Percentiles rank a stretch among this genome's conserved stretches.
Evolutionary conservation across 2,329 filamentous ascomycete species (phyloP).

Genomic region (Periglandula ipomoeae): DNA sequence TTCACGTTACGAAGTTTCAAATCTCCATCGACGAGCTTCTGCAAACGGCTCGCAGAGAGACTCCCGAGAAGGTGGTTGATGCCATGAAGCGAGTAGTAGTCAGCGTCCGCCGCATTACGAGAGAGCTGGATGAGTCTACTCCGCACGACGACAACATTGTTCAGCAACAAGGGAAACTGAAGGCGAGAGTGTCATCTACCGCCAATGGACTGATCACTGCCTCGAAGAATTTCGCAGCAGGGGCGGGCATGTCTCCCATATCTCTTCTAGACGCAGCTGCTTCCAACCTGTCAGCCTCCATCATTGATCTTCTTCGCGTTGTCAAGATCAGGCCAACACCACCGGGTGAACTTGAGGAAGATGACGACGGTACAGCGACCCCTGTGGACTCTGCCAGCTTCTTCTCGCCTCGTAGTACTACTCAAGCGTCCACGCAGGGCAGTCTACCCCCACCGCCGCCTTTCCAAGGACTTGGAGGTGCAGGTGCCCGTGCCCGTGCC

Average conservation of each 20-base stretch:
- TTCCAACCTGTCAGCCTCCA: slow-evolving; percentile 74
- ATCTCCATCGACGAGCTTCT: slow-evolving; percentile 88
- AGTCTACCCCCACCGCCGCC: slow-evolving; percentile 41
- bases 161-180: slow-evolving; percentile 60
- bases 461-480: slow-evolving; percentile 48
- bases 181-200: slow-evolving; percentile 76
- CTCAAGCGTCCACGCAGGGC: slow-evolving; percentile 25
- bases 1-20: slow-evolving; percentile 92
- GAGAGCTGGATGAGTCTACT: slow-evolving; percentile 59
- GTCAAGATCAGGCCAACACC: slow-evolving; percentile 78
- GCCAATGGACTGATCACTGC: slow-evolving; percentile 95
- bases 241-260: slow-evolving; percentile 82
- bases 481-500: slow-evolving; percentile 46
- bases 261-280: slow-evolving; percentile 88
- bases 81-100: slow-evolving; percentile 81
- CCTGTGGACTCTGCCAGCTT: slow-evolving; percentile 61
- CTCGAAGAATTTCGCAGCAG: slow-evolving; percentile 79
- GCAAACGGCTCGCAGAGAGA: slow-evolving; percentile 62
- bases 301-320: slow-evolving; percentile 75
- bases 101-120: slow-evolving; percentile 74
- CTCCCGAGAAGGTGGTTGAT: slow-evolving; percentile 66
- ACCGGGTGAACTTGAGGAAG: slow-evolving; percentile 65
- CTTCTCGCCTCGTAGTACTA: slow-evolving; percentile 49
- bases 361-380: slow-evolving; percentile 58
- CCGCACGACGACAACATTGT: slow-evolving; percentile 42